Evolutionary conservation across 2,329 filamentous ascomycete genomes (phyloP), one percentile per base, ranked within the genome.

Genomic region (Achaetomium macrosporum): DNA sequence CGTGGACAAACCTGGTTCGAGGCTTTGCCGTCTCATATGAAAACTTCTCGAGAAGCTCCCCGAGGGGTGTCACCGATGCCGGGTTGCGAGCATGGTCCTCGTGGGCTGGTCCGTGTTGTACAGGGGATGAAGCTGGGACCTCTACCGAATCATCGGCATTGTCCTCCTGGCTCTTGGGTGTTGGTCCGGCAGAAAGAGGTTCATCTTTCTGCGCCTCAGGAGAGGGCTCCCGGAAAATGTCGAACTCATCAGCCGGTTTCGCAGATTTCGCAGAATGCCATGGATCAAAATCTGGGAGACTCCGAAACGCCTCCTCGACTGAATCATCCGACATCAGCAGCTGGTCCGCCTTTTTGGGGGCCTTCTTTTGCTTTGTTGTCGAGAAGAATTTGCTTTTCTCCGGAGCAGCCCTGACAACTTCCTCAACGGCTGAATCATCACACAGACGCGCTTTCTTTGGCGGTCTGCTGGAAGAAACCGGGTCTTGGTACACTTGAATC

Each of bases 391-490:
- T 81, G 71, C 80, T 83, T 48, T 66, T 75, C 60, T 75, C 65
- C 10, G 69, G 65, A 15, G 66, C 68, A 17, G 64, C 65, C 19
- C 66, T 65, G n/a, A 61, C 62, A 2, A 61, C 54, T 11, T 63
- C 67, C 7, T 59, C 59, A 2, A 60, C 42, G 17, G 62, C 60
- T 10, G 62, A 62, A 40, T 80, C 75, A 5, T 75, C 70, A 53
- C 77, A 81, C 7, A 83, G 65, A 36, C 79, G 76, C 39, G 74
- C 74, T 65, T 83, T 83, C 69, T 83, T 83, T 49, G 72, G 72
- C 19, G 80, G 79, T 46, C 78, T 59, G 17, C 64, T 48, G 61
- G 65, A 56, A 49, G 60, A 20, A 19, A 33, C 50, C 3, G 55
- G 45, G 39, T 63, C 61, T 36, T 57, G 58, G 58, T 64, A 50